These are phyloP conservation scores for Trichoderma aggressivum DNA, from an alignment of 2,329 filamentous ascomycete genomes.

Conservation along the genomic window DNA sequence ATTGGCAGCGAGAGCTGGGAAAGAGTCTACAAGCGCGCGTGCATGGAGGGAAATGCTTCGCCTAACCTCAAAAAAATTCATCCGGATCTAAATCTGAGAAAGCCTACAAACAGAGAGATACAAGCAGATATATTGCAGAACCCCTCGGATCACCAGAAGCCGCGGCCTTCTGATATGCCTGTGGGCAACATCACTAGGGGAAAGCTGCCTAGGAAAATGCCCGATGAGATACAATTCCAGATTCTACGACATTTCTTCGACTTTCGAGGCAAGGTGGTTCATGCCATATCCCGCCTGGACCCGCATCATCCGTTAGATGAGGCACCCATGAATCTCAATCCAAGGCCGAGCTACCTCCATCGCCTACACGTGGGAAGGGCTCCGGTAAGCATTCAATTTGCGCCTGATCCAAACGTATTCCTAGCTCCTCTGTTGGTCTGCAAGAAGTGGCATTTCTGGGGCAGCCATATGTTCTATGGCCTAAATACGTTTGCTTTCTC, in stretches of 20 bases:
- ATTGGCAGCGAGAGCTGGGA: not conserved
- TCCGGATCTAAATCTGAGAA: slow-evolving; percentile 9
- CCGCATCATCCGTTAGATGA: slow-evolving; percentile 25
- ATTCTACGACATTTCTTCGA: slow-evolving; percentile 39
- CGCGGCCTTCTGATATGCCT: not conserved
- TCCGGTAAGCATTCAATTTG: slow-evolving; percentile 32
- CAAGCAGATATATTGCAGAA: not conserved
- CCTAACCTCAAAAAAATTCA: slow-evolving; percentile 2
- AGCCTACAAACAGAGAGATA: not conserved
- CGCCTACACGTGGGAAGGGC: slow-evolving; percentile 39
- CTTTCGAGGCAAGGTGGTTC: slow-evolving; percentile 35
- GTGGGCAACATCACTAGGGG: not conserved
- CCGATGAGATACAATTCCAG: slow-evolving; percentile 26
- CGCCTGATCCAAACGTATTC: slow-evolving; percentile 34
- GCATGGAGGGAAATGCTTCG: slow-evolving; percentile 17
- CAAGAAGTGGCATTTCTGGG: slow-evolving; percentile 40
- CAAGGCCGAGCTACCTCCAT: slow-evolving; percentile 28
- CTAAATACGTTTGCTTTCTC: slow-evolving; percentile 50
- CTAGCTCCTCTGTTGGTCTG: slow-evolving; percentile 40
- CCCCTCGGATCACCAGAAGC: not conserved
- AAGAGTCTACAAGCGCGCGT: not conserved
- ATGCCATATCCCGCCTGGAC: slow-evolving; percentile 46
- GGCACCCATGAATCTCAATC: slow-evolving; percentile 18
- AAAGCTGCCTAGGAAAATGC: not conserved
- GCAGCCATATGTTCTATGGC: slow-evolving; percentile 45